Evolutionary conservation across 2,329 filamentous ascomycete genomes (phyloP), one percentile per base, ranked within the genome.

Genomic region (Chaetomium strumarium): DNA sequence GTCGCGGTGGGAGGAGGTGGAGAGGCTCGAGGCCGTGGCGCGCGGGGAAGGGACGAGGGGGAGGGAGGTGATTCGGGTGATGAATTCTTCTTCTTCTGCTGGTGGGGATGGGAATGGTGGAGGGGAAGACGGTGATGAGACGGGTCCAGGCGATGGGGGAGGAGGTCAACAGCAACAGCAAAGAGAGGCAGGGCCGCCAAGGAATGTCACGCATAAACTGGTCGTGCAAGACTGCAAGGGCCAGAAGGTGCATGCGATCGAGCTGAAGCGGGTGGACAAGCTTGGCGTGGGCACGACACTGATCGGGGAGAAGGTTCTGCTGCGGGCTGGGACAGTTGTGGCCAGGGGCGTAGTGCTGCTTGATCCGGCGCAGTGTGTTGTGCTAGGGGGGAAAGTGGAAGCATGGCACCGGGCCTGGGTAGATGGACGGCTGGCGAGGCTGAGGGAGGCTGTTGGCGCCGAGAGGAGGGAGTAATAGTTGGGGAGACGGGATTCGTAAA

Each of bases 311-410:
- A 99, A 99, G 72, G 64, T 96, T 20, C 62, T 96, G 38, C 68
- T 99, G 45, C 82, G 75, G 59, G 75, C 82, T 57, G 77, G 80
- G 5, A 76, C 77, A 3, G 75, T 82, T 6, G 81, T 95, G 2
- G 81, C 87, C 5, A 77, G 92, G 51, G 93, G 90, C 0, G 79
- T 87, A 46, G 63, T 95, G n/a, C 71, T 97, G 68, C 73, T 99
- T 17, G 85, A 90, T 57, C 84, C 88, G 1, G 72, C 72, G 2
- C 82, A 69, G 52, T 84, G 83, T 49, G 76, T 80, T n/a, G 65
- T 95, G 2, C 69, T 96, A n/a, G 93, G 93, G 2, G 93, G 93
- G 0, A 95, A 88, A 71, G 79, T 97, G 41, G 90, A 96, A 50
- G 75, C 74, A 0, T 81, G 90, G 76, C 88, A 97, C 64, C 84